These are phyloP conservation scores for Salvia splendens DNA, from an alignment of 257 asterid genomes.

Conservation along the genomic window DNA sequence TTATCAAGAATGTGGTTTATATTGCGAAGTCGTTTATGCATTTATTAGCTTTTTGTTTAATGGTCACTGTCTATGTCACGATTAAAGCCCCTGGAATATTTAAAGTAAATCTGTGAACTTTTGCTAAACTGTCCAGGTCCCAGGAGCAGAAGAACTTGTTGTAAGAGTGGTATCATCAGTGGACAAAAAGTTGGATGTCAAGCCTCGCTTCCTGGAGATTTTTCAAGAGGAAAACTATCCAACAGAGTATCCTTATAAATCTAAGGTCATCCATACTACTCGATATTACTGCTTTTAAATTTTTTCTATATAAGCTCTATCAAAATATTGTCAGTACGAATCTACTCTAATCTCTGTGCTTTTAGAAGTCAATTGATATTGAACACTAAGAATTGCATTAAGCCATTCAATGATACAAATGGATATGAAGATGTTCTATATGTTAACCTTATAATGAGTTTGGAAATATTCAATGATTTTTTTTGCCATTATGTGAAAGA, in stretches of 20 bases:
- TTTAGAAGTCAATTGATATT: no score
- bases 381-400: slow-evolving; percentile 17
- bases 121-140: slow-evolving; percentile 57
- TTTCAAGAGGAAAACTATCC: slow-evolving; percentile 92
- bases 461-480: background rate
- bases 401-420: slow-evolving; percentile 2
- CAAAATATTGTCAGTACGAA: background rate
- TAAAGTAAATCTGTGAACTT: background rate
- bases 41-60: slow-evolving; percentile 13
- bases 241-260: slow-evolving; percentile 75
- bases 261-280: slow-evolving; percentile 57
- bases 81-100: background rate
- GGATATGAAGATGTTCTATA: slow-evolving; percentile 4
- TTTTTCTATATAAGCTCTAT: background rate
- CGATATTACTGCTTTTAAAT: slow-evolving; percentile 12
- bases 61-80: background rate
- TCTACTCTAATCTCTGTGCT: no score
- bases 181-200: slow-evolving; percentile 96
- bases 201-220: slow-evolving; percentile 89
- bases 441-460: slow-evolving; percentile 1
- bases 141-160: slow-evolving; percentile 95
- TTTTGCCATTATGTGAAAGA: background rate
- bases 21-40: background rate
- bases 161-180: slow-evolving; percentile 95
- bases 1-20: background rate